Percentiles rank a stretch among this genome's conserved stretches.
These are phyloP conservation scores for Colletotrichum lupini DNA, from an alignment of 2,329 filamentous ascomycete genomes.

Conservation along the genomic window DNA sequence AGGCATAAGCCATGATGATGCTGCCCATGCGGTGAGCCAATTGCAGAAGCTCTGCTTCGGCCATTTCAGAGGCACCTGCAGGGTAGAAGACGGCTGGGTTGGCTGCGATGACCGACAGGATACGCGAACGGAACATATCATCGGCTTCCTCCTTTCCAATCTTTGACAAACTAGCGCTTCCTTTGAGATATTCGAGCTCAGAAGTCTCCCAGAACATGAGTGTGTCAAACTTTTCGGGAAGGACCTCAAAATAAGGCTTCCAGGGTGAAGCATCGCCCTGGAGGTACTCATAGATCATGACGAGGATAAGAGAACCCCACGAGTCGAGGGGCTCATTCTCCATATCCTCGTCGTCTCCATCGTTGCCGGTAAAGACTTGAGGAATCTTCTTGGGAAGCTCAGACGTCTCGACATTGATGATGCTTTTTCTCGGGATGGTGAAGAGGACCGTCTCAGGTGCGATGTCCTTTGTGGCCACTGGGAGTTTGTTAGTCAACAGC, in stretches of 20 bases:
- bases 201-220: conserved; percentile 87
- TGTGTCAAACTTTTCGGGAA: conserved; percentile 80
- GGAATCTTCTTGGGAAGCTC: conserved; percentile 69
- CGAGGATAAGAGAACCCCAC: conserved; percentile 74
- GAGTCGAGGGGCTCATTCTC: conserved; percentile 59
- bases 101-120: conserved; percentile 62
- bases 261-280: conserved; percentile 72
- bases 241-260: conserved; percentile 81
- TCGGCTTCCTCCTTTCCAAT: conserved; percentile 82
- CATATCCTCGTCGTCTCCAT: conserved; percentile 43
- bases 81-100: conserved; percentile 60
- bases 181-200: conserved; percentile 80
- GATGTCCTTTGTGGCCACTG: conserved; percentile 79
- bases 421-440: conserved; percentile 76
- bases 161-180: conserved; percentile 79
- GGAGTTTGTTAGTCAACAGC: neutral
- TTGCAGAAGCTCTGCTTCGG: conserved; percentile 57
- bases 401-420: conserved; percentile 81
- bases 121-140: conserved; percentile 68
- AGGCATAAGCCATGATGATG: conserved; percentile 92
- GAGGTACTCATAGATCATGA: conserved; percentile 81
- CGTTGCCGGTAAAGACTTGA: conserved; percentile 58
- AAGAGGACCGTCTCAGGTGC: conserved; percentile 81
- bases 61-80: conserved; percentile 43
- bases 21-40: conserved; percentile 85